Evolutionary conservation across 352 stramenopile genomes (phyloP), one percentile per base, ranked within the genome.

Genomic region (Phytophthora constricta): DNA sequence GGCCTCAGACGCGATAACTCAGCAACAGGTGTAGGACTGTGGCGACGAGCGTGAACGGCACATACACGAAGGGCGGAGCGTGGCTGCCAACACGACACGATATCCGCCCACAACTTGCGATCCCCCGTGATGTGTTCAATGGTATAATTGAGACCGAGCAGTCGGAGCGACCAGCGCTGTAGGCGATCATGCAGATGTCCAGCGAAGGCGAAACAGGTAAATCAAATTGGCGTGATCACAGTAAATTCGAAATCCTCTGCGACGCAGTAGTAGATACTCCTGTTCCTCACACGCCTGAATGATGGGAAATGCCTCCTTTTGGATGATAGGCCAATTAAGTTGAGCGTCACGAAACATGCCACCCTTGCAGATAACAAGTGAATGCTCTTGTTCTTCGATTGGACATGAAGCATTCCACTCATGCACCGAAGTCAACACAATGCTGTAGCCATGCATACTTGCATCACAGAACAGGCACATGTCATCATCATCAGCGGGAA

Each of bases 181-280:
- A 78, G 49, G 3, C 68, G 65, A 20, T 60, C 47, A 14, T 54
- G 48, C 1, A 61, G 17, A 27, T 72, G 47, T 74, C 71, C 1
- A 62, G 20, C 5, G 20, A 1, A 58, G 62, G 5, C 46, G 58
- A 34, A 76, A 75, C 0, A 76, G 20, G 33, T 70, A 52, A 9
- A 75, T 72, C 0, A 76, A 42, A 17, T 72, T 74, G 0, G 27
- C 52, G 19, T 75, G 68, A 19, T 77, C 68, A 10, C 60, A 76
- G 19, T 50, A 77, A 1, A 80, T n/a, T 1, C 42, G 41, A 49
- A 75, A 76, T 26, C 49, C 56, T 5, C 62, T 43, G 4, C 33
- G 39, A 2, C 51, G 54, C 2, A 70, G 37, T 2, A 78, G 34
- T 8, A 74, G 8, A 17, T 63, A 52, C 14, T 68, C 8, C 1